Conservation (phyloP, 192 early-diverging fungal genomes). For the Linnemannia elongata region DNA sequence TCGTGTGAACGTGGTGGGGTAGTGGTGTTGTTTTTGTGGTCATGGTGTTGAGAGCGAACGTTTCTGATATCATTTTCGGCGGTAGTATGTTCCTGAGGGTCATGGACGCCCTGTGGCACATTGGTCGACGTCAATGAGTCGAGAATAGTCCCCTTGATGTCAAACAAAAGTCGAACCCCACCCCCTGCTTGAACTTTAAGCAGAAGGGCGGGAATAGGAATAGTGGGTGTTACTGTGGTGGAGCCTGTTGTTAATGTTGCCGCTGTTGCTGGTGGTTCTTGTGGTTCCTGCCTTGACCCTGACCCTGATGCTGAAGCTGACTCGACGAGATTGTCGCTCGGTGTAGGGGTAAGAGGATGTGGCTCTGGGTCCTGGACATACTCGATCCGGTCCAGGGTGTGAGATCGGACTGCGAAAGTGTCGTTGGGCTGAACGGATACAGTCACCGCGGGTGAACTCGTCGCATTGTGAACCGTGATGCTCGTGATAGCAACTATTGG, state of each 20-base stretch:
- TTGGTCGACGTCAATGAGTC: constrained; percentile 6
- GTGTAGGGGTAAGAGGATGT: background rate
- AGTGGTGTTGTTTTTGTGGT: background rate
- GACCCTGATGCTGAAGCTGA: background rate
- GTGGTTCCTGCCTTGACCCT: background rate
- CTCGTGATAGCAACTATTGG: constrained; percentile 35
- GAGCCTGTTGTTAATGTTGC: background rate
- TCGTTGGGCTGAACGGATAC: constrained; percentile 18
- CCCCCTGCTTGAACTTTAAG: constrained; percentile 44
- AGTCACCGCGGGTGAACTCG: constrained; percentile 34
- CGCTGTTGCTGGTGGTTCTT: background rate
- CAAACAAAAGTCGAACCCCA: constrained; percentile 43
- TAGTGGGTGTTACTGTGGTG: background rate
- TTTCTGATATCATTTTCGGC: background rate
- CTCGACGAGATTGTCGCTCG: background rate
- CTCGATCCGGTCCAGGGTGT: constrained; percentile 32
- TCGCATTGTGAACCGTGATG: constrained; percentile 44
- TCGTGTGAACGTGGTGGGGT: too few relatives aligned
- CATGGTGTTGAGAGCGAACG: background rate
- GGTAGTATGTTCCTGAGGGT: constrained; percentile 2
- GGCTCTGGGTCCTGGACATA: constrained; percentile 36
- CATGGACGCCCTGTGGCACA: background rate
- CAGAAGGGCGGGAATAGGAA: constrained; percentile 12
- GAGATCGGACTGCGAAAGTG: constrained; percentile 33
- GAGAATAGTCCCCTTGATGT: constrained; percentile 22